A percentile compares a stretch with the other conserved stretches of the same genome.
Evolutionary conservation across 371 early-diverging fungal genomes (phyloP).

Genomic region (Haplosporangium sp.): DNA sequence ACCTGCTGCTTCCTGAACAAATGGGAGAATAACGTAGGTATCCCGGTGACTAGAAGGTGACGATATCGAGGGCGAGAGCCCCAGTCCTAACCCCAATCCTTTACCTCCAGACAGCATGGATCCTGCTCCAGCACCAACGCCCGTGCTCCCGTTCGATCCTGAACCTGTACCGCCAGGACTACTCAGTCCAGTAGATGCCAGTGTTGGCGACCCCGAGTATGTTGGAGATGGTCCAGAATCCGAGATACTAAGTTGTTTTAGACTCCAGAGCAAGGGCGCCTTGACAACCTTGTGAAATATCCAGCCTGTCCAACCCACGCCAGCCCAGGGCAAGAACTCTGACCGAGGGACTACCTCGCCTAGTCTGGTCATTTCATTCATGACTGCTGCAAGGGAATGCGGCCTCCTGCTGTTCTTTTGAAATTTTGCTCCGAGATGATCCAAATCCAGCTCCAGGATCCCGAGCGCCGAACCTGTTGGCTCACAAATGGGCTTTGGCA

Average conservation of each 20-base stretch:
- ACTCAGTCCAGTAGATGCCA: conserved; percentile 19
- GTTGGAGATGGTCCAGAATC: conserved; percentile 25
- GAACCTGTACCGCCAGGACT: conserved; percentile 9
- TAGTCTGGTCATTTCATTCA: conserved; percentile 31
- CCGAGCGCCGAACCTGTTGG: conserved; percentile 46
- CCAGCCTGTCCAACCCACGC: conserved; percentile 41
- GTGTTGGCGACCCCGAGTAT: conserved; percentile 17
- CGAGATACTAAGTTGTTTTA: conserved; percentile 40
- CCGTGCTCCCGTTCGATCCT: conserved; percentile 11
- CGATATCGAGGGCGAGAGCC: conserved; percentile 8
- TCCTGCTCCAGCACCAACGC: conserved; percentile 20
- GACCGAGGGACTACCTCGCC: conserved; percentile 39
- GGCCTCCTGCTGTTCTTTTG: conserved; percentile 32
- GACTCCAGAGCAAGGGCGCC: conserved; percentile 43
- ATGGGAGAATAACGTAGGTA: conserved; percentile 31
- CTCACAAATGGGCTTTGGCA: conserved; percentile 12
- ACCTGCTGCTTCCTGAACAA: conserved; percentile 40
- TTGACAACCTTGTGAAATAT: conserved; percentile 47
- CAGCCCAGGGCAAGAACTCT: conserved; percentile 50
- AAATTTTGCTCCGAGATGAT: conserved; percentile 27
- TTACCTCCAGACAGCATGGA: conserved; percentile 6
- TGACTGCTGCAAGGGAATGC: conserved; percentile 26
- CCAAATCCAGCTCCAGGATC: conserved; percentile 42
- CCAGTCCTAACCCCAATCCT: conserved; percentile 24
- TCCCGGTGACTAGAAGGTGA: conserved; percentile 11